phyloP scores from a whole-genome alignment of 1,139 yeast species.

The Yamadazyma atmosphaerica region DNA sequence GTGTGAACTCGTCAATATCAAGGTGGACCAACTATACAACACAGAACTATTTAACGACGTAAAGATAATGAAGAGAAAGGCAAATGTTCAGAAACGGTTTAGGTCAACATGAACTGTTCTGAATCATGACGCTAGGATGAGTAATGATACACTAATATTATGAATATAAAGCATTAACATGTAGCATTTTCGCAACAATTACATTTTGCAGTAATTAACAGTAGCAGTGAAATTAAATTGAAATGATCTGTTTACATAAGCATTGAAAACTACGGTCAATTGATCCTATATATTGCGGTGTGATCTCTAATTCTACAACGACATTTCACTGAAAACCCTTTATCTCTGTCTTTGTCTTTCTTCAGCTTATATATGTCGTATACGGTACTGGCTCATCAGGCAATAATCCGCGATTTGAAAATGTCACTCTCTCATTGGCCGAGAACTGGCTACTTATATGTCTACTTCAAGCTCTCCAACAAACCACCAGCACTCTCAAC shows the following conservation, averaged over 20 bases:
- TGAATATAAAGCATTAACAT: background rate
- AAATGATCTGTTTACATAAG: too few relatives aligned
- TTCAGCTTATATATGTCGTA: too few relatives aligned
- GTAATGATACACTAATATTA: too few relatives aligned
- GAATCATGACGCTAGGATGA: background rate
- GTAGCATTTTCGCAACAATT: background rate
- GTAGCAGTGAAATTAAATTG: too few relatives aligned
- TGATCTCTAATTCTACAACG: too few relatives aligned
- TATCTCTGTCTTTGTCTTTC: too few relatives aligned
- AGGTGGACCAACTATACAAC: conserved; percentile 12
- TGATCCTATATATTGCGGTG: too few relatives aligned
- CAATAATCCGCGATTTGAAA: conserved; percentile 1
- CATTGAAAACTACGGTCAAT: too few relatives aligned
- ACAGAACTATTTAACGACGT: conserved; percentile 17
- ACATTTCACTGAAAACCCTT: too few relatives aligned
- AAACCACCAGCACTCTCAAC: background rate
- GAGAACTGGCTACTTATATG: background rate
- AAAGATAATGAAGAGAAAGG: conserved; percentile 14
- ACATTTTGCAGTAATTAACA: background rate
- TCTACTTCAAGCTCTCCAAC: background rate
- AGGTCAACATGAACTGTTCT: background rate
- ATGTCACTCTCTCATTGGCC: conserved; percentile 2
- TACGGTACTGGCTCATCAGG: too few relatives aligned
- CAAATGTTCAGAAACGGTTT: conserved; percentile 8
- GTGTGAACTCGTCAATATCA: conserved; percentile 8